These are phyloP conservation scores for Erodium trifolium DNA, from an alignment of 441 rosid genomes.

Conservation along the genomic window DNA sequence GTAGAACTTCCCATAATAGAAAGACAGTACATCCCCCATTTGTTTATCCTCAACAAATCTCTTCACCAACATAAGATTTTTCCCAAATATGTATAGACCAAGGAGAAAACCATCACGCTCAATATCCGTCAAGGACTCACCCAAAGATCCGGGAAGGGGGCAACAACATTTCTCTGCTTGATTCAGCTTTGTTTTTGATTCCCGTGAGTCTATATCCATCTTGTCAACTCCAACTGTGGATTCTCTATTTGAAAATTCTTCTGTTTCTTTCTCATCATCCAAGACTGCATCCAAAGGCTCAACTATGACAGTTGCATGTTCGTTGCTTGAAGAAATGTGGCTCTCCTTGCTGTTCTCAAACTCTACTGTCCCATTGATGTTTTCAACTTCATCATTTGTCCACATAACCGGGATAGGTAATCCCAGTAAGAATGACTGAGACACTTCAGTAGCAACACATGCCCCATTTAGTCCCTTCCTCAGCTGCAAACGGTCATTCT, in stretches of 20 bases:
- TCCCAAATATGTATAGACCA: constrained; percentile 70
- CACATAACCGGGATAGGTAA: constrained; percentile 47
- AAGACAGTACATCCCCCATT: constrained; percentile 57
- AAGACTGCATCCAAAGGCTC: constrained; percentile 14
- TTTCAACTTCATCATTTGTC: constrained; percentile 30
- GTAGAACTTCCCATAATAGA: constrained; percentile 73
- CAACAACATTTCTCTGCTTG: constrained; percentile 27
- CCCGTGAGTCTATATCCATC: constrained; percentile 29
- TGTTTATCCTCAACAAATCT: constrained; percentile 44
- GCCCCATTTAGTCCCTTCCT: constrained; percentile 18
- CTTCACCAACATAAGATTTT: constrained; percentile 50
- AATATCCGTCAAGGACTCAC: constrained; percentile 41
- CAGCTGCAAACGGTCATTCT: constrained; percentile 18
- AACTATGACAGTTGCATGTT: constrained; percentile 19
- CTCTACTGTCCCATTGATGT: constrained; percentile 27
- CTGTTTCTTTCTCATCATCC: constrained; percentile 14
- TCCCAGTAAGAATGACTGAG: constrained; percentile 16
- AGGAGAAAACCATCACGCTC: constrained; percentile 60
- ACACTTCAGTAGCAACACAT: constrained; percentile 9
- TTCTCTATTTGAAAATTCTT: constrained; percentile 12
- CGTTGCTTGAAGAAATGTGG: constrained; percentile 19
- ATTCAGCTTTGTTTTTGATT: constrained; percentile 24
- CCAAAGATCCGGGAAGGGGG: constrained; percentile 48
- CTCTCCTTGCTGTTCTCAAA: constrained; percentile 23
- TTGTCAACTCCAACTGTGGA: constrained; percentile 15